These are phyloP conservation scores for Cantharellus anzutake DNA, from an alignment of 768 basidiomycete species.

Conservation along the genomic window DNA sequence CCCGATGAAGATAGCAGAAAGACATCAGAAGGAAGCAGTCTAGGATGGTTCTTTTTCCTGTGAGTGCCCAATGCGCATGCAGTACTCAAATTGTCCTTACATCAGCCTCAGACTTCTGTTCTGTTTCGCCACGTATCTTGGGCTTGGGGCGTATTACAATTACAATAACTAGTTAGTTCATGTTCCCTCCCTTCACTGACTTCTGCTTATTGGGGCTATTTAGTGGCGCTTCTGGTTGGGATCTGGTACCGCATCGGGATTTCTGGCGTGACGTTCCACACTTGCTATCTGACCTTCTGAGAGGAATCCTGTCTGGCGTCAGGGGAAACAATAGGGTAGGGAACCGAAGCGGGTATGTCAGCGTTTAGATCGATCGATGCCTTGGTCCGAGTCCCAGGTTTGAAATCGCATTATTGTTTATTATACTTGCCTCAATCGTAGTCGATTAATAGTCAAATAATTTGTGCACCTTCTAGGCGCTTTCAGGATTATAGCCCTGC, in stretches of 20 bases:
- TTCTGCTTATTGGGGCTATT: background rate
- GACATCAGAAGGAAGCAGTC: slow-evolving; percentile 36
- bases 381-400: too few relatives aligned
- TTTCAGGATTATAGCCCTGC: slow-evolving; percentile 8
- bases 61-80: slow-evolving; percentile 20
- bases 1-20: slow-evolving; percentile 9
- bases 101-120: slow-evolving; percentile 32
- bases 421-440: too few relatives aligned
- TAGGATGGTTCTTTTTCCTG: slow-evolving; percentile 85
- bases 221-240: slow-evolving; percentile 52
- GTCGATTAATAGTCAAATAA: too few relatives aligned
- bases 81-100: background rate
- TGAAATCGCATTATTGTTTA: too few relatives aligned
- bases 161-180: slow-evolving; percentile 43
- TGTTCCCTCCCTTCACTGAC: background rate
- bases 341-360: slow-evolving; percentile 21
- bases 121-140: slow-evolving; percentile 51
- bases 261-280: slow-evolving; percentile 85
- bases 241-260: slow-evolving; percentile 75
- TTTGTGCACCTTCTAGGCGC: background rate
- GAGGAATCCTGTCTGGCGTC: slow-evolving; percentile 56
- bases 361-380: slow-evolving; percentile 1
- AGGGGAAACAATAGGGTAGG: slow-evolving; percentile 27
- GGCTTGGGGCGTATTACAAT: slow-evolving; percentile 69
- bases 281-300: slow-evolving; percentile 58